Base-by-base conservation (phyloP, 208 protist genomes). In the Trypanosoma avium region DNA sequence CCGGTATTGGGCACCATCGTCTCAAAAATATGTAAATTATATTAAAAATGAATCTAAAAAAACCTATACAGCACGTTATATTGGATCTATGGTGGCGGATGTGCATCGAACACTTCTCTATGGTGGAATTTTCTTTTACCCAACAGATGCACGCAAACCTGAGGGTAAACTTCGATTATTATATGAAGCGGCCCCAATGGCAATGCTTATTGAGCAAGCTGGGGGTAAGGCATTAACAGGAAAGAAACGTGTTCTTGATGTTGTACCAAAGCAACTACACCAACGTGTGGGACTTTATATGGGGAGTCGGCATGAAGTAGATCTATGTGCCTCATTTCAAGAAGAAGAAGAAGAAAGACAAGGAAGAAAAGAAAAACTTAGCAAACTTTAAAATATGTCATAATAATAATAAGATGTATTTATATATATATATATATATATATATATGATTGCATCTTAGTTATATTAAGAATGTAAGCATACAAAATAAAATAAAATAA, bases 71-170 rank as follows among this genome's bases (percentile, higher is more conserved):
- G 75, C 77, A 12, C 77, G 95, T 49, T 97, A 98, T 77, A 94
- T 97, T 48, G 93, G 95, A 40, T 93, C 82, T 32, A 98, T 98
- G 95, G 95, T 98, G n/a, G 95, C 90, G 30, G 98, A 99, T 73
- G 87, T 99, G n/a, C 97, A 99, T 84, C 87, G 98, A 56, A 99
- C 97, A 9, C 71, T 99, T 6, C 79, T 99, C 5, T 99, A 99
- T 76, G 98, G 98, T 21, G 98, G 98, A 62, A 97, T 99, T 60
- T 99, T 99, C 79, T 96, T 96, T 72, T 99, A 99, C 77, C 97
- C 98, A 22, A 89, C 69, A 21, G 97, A 98, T 65, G 71, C 67
- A 0, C 89, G 88, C 46, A 96, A 85, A 74, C 69, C 81, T 49
- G 88, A 98, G 32, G 98, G 98, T 32, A 99, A 99, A 81, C 81